These are phyloP conservation scores for Plasmodium falciparum DNA, from an alignment of 169 alveolate genomes.

Conservation along the genomic window DNA sequence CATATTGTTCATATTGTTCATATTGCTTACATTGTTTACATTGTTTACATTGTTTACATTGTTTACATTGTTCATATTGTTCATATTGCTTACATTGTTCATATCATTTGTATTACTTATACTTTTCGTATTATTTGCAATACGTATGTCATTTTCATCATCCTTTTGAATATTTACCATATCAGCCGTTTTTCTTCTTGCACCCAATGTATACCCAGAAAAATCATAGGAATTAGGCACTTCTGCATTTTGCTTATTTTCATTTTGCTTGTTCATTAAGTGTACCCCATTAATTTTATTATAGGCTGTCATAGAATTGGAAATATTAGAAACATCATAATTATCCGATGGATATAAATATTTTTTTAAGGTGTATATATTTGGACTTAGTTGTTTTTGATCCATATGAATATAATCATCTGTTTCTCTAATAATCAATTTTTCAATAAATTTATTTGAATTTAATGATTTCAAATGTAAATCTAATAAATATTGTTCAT, in stretches of 20 bases:
- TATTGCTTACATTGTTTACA: too few relatives aligned
- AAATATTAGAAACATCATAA: background rate
- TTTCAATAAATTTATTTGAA: slow-evolving; percentile 51
- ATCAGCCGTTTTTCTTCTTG: too few relatives aligned
- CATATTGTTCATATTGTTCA: background rate
- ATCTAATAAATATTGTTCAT: slow-evolving; percentile 78
- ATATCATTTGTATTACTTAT: too few relatives aligned
- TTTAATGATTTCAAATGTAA: slow-evolving; percentile 76
- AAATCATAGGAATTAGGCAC: too few relatives aligned
- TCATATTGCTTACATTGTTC: too few relatives aligned
- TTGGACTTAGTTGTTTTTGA: slow-evolving; percentile 57
- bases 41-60: too few relatives aligned
- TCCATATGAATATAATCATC: slow-evolving; percentile 38
- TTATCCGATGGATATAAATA: slow-evolving; percentile 24
- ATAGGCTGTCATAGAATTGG: background rate
- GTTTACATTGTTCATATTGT: too few relatives aligned
- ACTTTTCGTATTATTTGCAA: too few relatives aligned
- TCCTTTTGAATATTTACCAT: too few relatives aligned
- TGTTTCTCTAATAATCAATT: slow-evolving; percentile 48
- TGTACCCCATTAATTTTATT: background rate
- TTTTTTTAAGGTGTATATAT: slow-evolving; percentile 24
- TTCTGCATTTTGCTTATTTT: background rate
- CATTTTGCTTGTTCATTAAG: background rate
- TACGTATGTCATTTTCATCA: too few relatives aligned
- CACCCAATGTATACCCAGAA: too few relatives aligned